Base-by-base conservation (phyloP, 1,139 yeast genomes). In the Chernovozyma aurita region DNA sequence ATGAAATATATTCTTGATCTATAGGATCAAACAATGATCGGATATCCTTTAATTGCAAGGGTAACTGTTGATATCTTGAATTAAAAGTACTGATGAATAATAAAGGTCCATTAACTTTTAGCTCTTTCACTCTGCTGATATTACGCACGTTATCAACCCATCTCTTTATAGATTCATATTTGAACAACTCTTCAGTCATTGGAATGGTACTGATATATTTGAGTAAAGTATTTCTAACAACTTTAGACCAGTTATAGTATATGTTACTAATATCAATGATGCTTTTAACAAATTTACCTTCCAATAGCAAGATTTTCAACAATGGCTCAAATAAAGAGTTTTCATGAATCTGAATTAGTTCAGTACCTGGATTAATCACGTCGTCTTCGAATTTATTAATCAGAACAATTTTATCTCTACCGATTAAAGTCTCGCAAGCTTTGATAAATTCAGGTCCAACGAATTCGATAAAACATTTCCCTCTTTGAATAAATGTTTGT, bases 11-110 rank as follows among this genome's bases (percentile, higher is more conserved):
- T 47, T 86, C 95, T 2, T 73, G 70, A 33, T 76, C 78, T 29
- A 68, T 70, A 11, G 72, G 65, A 20, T 59, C 60, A 40, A 45
- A 58, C 40, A 18, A 82, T 65, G 49, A 71, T 54, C 60, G 70
- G 21, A 86, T 75, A 27, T 87, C 85, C 14, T 61, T 56, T 16
- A 86, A 63, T 29, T 86, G 82, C 29, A 86, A 64, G 1, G 87
- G 83, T 38, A 85, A 67, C 33, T 82, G 77, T 38, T 84, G 87
- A 38, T 85, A 69, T 13, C 94, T 72, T 4, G 87, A 84, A 43
- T 84, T 79, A 44, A 85, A 84, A 0, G 94, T 83, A 47, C 86
- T 82, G 47, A 84, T 74, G 49, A 83, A 82, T 31, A 84, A 54
- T 61, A 85, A 47, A 62, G 82, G 52, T 51, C 79, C 63, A 75